These are phyloP conservation scores for Lophiostoma macrostomum DNA, from an alignment of 495 filamentous ascomycete species.

Conservation along the genomic window DNA sequence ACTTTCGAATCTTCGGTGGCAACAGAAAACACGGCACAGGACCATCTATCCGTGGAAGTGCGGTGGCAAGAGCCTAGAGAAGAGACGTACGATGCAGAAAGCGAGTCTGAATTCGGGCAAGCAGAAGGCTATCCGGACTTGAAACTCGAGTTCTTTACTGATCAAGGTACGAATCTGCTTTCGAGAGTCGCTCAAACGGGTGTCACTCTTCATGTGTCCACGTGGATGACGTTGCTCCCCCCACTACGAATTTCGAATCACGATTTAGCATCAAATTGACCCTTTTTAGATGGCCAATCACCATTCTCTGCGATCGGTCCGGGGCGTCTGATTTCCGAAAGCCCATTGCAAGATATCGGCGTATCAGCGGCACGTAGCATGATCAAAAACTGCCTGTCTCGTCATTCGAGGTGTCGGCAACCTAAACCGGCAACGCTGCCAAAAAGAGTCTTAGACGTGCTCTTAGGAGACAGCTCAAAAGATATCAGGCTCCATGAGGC, in stretches of 20 bases:
- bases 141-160: constrained; percentile 30
- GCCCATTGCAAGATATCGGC: constrained; percentile 19
- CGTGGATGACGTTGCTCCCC: background rate
- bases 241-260: background rate
- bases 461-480: constrained; percentile 21
- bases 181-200: background rate
- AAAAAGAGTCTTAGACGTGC: constrained; percentile 21
- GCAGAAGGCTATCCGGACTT: constrained; percentile 25
- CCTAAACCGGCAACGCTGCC: constrained; percentile 8
- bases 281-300: constrained; percentile 26
- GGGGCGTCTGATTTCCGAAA: constrained; percentile 25
- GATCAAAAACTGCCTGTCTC: constrained; percentile 23
- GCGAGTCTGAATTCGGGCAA: constrained; percentile 13
- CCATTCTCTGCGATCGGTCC: constrained; percentile 32
- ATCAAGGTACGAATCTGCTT: constrained; percentile 19
- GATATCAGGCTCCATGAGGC: constrained; percentile 24
- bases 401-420: constrained; percentile 21
- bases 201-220: background rate
- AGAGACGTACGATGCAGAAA: constrained; percentile 1
- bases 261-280: background rate
- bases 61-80: constrained; percentile 16
- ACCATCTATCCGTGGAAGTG: constrained; percentile 30
- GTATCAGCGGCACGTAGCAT: constrained; percentile 13
- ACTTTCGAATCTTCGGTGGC: constrained; percentile 4
- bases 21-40: constrained; percentile 5